Evolutionary conservation across 2,329 filamentous ascomycete genomes (phyloP).

Genomic region (Fusarium sp.): DNA sequence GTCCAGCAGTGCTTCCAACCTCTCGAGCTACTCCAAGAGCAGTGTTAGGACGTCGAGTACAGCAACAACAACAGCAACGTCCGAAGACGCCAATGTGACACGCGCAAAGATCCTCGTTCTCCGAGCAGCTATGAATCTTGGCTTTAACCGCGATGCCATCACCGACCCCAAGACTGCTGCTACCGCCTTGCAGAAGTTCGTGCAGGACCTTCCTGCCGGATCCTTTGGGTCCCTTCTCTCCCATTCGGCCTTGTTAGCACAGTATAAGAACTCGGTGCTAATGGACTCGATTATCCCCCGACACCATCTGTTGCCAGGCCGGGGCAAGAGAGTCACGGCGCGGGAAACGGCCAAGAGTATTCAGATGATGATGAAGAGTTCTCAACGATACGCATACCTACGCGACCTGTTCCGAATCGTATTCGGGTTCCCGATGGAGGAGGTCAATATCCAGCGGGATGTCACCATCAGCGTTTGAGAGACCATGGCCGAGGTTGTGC

Average conservation of each 20-base stretch:
- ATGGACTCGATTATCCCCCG: constrained; percentile 71
- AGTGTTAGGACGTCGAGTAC: constrained; percentile 76
- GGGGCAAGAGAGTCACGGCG: constrained; percentile 71
- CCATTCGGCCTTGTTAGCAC: constrained; percentile 78
- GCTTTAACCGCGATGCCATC: constrained; percentile 74
- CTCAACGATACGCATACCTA: constrained; percentile 79
- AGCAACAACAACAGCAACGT: constrained; percentile 74
- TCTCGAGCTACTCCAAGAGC: constrained; percentile 83
- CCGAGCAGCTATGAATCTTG: constrained; percentile 87
- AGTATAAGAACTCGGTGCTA: constrained; percentile 84
- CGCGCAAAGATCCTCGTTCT: constrained; percentile 84
- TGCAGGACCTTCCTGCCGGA: constrained; percentile 79
- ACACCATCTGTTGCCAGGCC: constrained; percentile 57
- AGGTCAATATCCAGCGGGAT: constrained; percentile 75
- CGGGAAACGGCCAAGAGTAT: constrained; percentile 86
- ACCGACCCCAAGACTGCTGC: constrained; percentile 59
- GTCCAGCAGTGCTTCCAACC: constrained; percentile 83
- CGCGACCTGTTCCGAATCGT: constrained; percentile 85
- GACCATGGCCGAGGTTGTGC: neutral
- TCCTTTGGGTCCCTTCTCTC: constrained; percentile 81
- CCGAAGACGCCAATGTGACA: constrained; percentile 81
- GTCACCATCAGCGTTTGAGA: constrained; percentile 67
- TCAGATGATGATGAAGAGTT: constrained; percentile 76
- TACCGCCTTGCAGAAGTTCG: constrained; percentile 76
- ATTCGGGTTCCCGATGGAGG: constrained; percentile 86